Conservation (phyloP, 805 yeast species). For the Suhomyces kilbournensis region DNA sequence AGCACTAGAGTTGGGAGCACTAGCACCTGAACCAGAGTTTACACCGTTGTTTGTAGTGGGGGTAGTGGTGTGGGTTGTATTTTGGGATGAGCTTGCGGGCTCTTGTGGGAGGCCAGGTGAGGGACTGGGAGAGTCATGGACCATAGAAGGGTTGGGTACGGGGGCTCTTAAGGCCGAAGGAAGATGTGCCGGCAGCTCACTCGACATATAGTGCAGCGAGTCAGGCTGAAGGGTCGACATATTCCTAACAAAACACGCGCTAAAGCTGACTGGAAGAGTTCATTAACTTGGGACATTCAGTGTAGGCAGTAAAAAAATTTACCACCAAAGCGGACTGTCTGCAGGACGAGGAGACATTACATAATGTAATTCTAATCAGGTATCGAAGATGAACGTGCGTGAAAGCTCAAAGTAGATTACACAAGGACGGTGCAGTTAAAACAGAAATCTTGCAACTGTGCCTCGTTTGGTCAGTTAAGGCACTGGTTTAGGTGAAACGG, state of each 20-base stretch:
- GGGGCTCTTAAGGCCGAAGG: not conserved
- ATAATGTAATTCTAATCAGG: not conserved
- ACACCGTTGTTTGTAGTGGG: not conserved
- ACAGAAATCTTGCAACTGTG: not conserved
- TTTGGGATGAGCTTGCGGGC: not conserved
- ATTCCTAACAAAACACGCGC: not conserved
- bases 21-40: not conserved
- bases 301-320: not conserved
- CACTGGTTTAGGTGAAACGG: not conserved
- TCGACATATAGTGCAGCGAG: not conserved
- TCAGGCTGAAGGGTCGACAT: conserved; percentile 4
- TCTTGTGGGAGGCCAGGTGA: conserved; percentile 2
- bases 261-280: not conserved
- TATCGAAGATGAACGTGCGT: not conserved
- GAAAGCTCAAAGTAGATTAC: not conserved
- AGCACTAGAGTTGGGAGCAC: not conserved
- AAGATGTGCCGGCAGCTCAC: not conserved
- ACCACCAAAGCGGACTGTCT: not conserved
- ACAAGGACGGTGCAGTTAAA: not conserved
- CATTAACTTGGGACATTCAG: not conserved
- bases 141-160: conserved; percentile 1
- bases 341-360: not conserved
- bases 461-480: not conserved
- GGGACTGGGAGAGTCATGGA: conserved; percentile 1
- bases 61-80: not conserved